phyloP scores from a whole-genome alignment of 768 basidiomycete genomes.

The Myochromella boudieri region DNA sequence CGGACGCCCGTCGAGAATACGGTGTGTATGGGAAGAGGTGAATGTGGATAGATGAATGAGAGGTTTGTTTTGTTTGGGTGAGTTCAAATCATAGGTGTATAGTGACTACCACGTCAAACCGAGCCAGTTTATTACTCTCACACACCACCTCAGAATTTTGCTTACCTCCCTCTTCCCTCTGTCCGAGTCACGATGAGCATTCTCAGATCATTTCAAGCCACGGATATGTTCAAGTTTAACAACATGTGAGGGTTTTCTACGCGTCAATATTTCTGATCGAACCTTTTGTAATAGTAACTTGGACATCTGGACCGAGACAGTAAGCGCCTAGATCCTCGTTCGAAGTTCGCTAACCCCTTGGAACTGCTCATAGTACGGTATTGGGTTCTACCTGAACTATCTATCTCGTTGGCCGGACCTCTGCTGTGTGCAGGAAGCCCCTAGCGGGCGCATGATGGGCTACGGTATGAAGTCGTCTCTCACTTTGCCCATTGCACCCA shows the following conservation, averaged over 20 bases:
- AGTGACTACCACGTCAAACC: too few relatives aligned
- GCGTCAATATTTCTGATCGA: slow-evolving; percentile 3
- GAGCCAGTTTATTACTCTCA: too few relatives aligned
- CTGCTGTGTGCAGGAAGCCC: slow-evolving; percentile 80
- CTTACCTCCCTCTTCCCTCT: not conserved
- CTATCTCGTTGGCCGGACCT: slow-evolving; percentile 91
- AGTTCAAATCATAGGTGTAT: too few relatives aligned
- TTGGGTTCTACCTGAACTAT: slow-evolving; percentile 87
- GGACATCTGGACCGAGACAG: slow-evolving; percentile 97
- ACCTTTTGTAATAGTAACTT: slow-evolving; percentile 62
- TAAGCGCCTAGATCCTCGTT: slow-evolving; percentile 34
- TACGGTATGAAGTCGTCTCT: slow-evolving; percentile 63
- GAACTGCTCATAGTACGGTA: slow-evolving; percentile 61
- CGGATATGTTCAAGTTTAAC: slow-evolving; percentile 92
- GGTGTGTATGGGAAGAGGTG: too few relatives aligned
- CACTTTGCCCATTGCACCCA: slow-evolving; percentile 2
- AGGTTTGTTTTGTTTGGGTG: too few relatives aligned
- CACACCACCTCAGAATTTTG: too few relatives aligned
- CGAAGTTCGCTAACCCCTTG: not conserved
- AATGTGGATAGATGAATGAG: too few relatives aligned
- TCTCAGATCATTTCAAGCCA: slow-evolving; percentile 81
- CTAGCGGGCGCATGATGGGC: slow-evolving; percentile 85
- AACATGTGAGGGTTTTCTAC: slow-evolving; percentile 58
- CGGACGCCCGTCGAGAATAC: too few relatives aligned
- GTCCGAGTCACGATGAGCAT: slow-evolving; percentile 69